Evolutionary conservation across 805 yeast genomes (phyloP), one percentile per base, ranked within the genome.

Genomic region (Ogataea paradorogensis): DNA sequence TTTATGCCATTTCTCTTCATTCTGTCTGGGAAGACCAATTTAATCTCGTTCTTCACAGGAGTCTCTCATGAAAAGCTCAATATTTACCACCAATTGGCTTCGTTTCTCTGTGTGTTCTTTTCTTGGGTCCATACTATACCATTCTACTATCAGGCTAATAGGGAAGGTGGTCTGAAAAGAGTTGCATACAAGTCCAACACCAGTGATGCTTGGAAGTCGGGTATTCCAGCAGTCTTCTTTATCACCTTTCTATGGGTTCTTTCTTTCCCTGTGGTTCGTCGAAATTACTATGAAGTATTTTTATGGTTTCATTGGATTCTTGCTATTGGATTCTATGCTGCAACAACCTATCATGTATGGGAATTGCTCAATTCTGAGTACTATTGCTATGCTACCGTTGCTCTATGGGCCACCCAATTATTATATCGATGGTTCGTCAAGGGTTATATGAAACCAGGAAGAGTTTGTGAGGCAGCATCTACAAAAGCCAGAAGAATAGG

Each of bases 51-150:
- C 4, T 45, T 74, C 9, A 74, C 82, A 0, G 82, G 82, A 9
- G 61, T 76, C 13, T 65, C 77, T 30, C 76, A 78, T 51, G 82
- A 78, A 47, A 76, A 73, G 51, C 52, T 78, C 38, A 76, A 76
- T 48, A 62, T 64, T 18, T 62, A 67, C 43, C 83, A 78, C 47
- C 76, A 75, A 45, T 71, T 68, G 60, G 66, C 65, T 1, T 71
- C 76, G 0, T 58, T 71, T 7, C 55, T 64, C 6, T 63, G 69
- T 14, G 60, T 70, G 21, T 56, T 74, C 3, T 61, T 77, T 10
- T 62, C 71, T 0, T 40, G 76, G 47, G 66, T 75, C 14, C 83
- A 78, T 50, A 64, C 74, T 2, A 58, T 74, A 32, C 80, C 82
- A 2, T 76, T 74, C 50, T 58, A 70, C 16, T 40, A 60, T 33